phyloP scores from a whole-genome alignment of 177 flowering plant species.

The Tripterygium wilfordii region DNA sequence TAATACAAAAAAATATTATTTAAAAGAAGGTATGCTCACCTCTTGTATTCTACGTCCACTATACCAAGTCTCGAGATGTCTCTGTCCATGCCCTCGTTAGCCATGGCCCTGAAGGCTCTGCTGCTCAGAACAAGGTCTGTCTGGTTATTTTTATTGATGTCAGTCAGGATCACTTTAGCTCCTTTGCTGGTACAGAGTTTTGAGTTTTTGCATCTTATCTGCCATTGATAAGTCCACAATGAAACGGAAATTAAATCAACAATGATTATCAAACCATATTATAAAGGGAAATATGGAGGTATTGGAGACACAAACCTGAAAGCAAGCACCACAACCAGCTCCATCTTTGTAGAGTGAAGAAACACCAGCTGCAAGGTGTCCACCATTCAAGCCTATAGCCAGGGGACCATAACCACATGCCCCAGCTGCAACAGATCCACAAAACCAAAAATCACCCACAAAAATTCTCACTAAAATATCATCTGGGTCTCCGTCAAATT shows the following conservation, averaged over 20 bases:
- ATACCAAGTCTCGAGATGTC: constrained; percentile 44
- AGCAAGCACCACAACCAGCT: constrained; percentile 88
- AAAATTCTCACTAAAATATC: constrained; percentile 5
- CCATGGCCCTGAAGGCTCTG: constrained; percentile 74
- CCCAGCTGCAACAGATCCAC: constrained; percentile 53
- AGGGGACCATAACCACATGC: constrained; percentile 82
- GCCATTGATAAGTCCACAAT: constrained; percentile 3
- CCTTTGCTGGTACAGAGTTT: constrained; percentile 48
- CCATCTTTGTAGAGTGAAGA: constrained; percentile 70
- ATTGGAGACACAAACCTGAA: constrained; percentile 37
- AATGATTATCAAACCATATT: too few species aligned
- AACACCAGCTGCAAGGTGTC: constrained; percentile 66
- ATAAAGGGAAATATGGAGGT: neutral
- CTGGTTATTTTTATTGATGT: constrained; percentile 45
- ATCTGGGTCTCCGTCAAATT: constrained; percentile 17
- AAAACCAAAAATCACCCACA: constrained; percentile 19
- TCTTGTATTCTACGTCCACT: constrained; percentile 73
- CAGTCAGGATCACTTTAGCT: constrained; percentile 50
- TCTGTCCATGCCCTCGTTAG: constrained; percentile 41
- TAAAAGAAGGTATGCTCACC: constrained; percentile 27
- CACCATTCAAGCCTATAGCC: constrained; percentile 54
- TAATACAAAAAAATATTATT: neutral
- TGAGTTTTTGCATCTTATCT: constrained; percentile 76
- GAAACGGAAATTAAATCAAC: too few species aligned
- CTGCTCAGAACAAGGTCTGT: constrained; percentile 76